Percentiles rank a stretch among this genome's conserved stretches.
phyloP scores from a whole-genome alignment of 352 stramenopile genomes.

The Globisporangium parvum region DNA sequence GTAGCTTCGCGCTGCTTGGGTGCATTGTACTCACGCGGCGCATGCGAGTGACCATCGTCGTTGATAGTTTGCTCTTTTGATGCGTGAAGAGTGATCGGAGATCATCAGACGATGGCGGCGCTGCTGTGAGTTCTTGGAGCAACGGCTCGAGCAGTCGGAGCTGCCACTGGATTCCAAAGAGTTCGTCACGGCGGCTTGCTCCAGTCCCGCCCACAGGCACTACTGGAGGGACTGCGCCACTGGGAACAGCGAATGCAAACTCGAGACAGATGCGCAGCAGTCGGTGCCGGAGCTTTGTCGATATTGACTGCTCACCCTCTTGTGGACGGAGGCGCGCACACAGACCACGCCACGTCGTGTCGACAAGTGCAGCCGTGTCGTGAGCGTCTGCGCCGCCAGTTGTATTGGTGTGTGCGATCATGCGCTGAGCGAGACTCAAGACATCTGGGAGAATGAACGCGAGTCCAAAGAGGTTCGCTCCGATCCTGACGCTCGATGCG shows the following conservation, averaged over 20 bases:
- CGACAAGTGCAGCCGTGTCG: slow-evolving; percentile 8
- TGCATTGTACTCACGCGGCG: slow-evolving; percentile 6
- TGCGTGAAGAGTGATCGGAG: slow-evolving; percentile 32
- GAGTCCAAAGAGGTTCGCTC: slow-evolving; percentile 27
- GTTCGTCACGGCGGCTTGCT: background rate
- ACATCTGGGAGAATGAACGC: slow-evolving; percentile 49
- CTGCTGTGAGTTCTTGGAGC: slow-evolving; percentile 7
- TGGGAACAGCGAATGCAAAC: slow-evolving; percentile 41
- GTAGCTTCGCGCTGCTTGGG: slow-evolving; percentile 12
- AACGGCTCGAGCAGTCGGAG: slow-evolving; percentile 34
- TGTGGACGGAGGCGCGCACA: slow-evolving; percentile 28
- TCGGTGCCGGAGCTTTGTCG: slow-evolving; percentile 31
- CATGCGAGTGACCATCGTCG: slow-evolving; percentile 15
- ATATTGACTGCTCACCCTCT: slow-evolving; percentile 3
- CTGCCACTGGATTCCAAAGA: slow-evolving; percentile 40
- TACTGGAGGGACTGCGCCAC: slow-evolving; percentile 4
- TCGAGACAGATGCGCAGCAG: slow-evolving; percentile 42
- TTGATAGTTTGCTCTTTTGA: slow-evolving; percentile 37
- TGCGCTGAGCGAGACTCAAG: slow-evolving; percentile 27
- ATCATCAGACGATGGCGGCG: slow-evolving; percentile 14
- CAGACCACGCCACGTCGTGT: slow-evolving; percentile 34
- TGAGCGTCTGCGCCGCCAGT: slow-evolving; percentile 4
- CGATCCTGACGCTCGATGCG: slow-evolving; percentile 9
- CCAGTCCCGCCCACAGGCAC: background rate
- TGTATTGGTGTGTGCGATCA: slow-evolving; percentile 20